These are phyloP conservation scores for Beauveria asiatica DNA, from an alignment of 2,329 filamentous ascomycete genomes.

Conservation along the genomic window DNA sequence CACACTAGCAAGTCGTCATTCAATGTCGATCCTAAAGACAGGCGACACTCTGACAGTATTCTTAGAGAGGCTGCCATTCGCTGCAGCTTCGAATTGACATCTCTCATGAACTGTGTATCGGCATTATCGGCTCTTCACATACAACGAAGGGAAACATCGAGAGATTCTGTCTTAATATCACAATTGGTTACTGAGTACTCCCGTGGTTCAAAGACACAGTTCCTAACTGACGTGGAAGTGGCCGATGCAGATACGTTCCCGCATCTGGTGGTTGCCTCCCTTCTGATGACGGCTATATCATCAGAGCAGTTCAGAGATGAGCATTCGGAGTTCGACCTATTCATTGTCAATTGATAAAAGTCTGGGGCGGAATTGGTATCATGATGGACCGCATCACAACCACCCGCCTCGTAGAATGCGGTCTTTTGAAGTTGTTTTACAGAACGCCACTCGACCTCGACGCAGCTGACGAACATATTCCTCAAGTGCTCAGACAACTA, in stretches of 20 bases:
- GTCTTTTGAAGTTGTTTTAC: background rate
- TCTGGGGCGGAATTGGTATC: slow-evolving; percentile 42
- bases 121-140: background rate
- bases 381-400: slow-evolving; percentile 1
- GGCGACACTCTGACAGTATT: background rate
- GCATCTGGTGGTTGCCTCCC: slow-evolving; percentile 42
- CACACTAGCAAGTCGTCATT: slow-evolving; percentile 7
- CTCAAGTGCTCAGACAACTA: background rate
- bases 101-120: background rate
- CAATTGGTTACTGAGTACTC: background rate
- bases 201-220: background rate
- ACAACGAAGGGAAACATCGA: background rate
- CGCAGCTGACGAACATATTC: background rate
- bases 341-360: slow-evolving; percentile 46
- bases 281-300: slow-evolving; percentile 42
- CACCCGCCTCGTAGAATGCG: background rate
- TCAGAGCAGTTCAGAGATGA: slow-evolving; percentile 43
- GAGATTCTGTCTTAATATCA: background rate
- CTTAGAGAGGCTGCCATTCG: background rate
- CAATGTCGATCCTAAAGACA: background rate
- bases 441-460: background rate
- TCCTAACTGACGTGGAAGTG: slow-evolving; percentile 26
- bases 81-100: background rate
- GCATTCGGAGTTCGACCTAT: slow-evolving; percentile 31
- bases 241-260: slow-evolving; percentile 37